Base-by-base conservation (phyloP, 768 basidiomycete species). In the Tulasnella sp. region DNA sequence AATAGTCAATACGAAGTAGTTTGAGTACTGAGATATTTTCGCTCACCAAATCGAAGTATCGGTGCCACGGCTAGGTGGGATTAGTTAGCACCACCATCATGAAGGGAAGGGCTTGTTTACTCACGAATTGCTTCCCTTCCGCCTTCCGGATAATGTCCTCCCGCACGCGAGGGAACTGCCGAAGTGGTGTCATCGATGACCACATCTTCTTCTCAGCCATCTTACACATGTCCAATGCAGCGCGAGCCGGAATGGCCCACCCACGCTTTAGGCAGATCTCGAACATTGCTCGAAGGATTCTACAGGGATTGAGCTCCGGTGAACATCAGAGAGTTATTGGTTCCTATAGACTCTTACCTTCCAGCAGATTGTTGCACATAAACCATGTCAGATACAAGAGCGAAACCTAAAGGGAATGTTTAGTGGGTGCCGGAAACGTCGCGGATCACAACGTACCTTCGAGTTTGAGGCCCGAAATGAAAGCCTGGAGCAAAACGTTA, bases 301-400 rank as follows among this genome's bases (percentile, higher is more conserved):
- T 92, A 34, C 2, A 40, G 58, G 11, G 36, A 29, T 37, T 15
- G 34, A 68, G 19, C n/a, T n/a, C n/a, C 49, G 15, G 34, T 25
- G 39, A 8, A 31, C 40, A 25, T 74, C 6, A 52, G 71, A 17
- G 12, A 25, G 31, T 45, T 54, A 22, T 68, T 68, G 8, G 9
- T 29, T 19, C 86, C 37, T 14, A 17, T 7, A 37, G 38, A n/a
- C 5, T 40, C 42, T 75, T 77, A 91, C 87, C 94, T 92, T 70
- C 97, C 97, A 1, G 97, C 97, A 9, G 96, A 97, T 80, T 99
- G 97, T 77, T 96, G 94, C 2, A 99, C 92, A 81, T 96, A 99
- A 11, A 99, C 94, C 93, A 94, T 95, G 79, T 95, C 93, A 0
- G 93, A 92, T 1, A 94, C 90, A 0, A 94, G 87, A 0, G 93